phyloP scores from a whole-genome alignment of 164 flowering plant genomes.

The Akebia trifoliata region DNA sequence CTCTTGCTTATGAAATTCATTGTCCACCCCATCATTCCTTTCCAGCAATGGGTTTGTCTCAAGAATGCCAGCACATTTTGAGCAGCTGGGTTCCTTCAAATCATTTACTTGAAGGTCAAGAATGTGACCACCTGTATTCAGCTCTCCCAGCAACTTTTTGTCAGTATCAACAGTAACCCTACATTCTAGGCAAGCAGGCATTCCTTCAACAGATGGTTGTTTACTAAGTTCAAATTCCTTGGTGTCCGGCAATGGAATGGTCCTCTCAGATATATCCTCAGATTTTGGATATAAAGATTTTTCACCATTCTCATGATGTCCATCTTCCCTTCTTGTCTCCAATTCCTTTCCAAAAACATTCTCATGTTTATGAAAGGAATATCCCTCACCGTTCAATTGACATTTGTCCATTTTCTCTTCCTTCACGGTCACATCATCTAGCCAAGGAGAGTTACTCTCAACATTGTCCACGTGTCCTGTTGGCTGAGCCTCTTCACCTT shows the following conservation, averaged over 20 bases:
- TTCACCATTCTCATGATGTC: neutral
- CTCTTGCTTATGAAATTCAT: neutral
- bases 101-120: neutral
- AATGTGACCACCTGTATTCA: too few relatives aligned
- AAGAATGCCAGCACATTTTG: neutral
- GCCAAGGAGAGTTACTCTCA: conserved; percentile 6
- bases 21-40: neutral
- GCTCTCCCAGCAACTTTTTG: too few relatives aligned
- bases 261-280: neutral
- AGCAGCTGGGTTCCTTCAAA: neutral
- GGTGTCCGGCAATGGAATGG: conserved; percentile 2
- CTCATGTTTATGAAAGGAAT: neutral
- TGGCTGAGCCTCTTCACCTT: conserved; percentile 12
- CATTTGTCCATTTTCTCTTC: conserved; percentile 8
- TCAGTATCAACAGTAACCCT: too few relatives aligned
- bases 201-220: neutral
- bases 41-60: neutral
- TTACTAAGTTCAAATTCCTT: neutral
- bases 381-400: neutral
- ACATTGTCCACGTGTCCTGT: conserved; percentile 5
- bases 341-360: neutral
- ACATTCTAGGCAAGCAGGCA: neutral
- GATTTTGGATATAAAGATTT: neutral
- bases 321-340: neutral
- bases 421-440: neutral